Evolutionary conservation across 192 early-diverging fungal species (phyloP), one percentile per base, ranked within the genome.

Genomic region (Chytriomyces hyalinus): DNA sequence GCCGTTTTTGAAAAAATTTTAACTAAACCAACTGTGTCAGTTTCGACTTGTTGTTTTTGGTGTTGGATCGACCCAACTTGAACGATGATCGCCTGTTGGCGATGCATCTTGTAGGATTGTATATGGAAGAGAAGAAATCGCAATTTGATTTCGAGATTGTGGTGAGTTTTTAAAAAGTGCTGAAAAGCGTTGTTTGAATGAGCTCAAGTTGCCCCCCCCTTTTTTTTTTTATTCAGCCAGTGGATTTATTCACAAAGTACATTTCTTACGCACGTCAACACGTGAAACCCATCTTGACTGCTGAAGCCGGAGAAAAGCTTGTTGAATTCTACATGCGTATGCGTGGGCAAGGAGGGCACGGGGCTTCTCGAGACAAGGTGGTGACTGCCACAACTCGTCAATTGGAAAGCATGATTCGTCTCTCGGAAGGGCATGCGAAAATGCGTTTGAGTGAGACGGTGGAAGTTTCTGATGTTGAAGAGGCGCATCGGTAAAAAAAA

Each of bases 371-470:
- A 28, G 67, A 82, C 49, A 81, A 85, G 49, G 83, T 82, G 6
- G 78, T 89, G 0, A 94, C 96, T 0, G 95, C 95, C 3, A 99
- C 97, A 0, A 96, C 96, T 4, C 87, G 96, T 61, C 96, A 98
- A 81, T 88, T 98, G 8, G 97, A 97, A 86, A 96, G 94, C 6
- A 97, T 99, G 96, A 96, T 98, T 81, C 93, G 97, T 62, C 87
- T 99, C 81, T 78, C 94, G 13, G 96, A 99, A 77, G 96, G 95
- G 3, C 93, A 95, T 68, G 97, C 97, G 67, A 89, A 91, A 63
- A 92, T 98, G 93, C 84, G 97, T 36, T 79, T 98, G 8, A 92
- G 93, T 15, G 53, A 80, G 9, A 76, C 74, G 0, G 97, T 99
- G 5, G 93, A 96, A 6, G 78, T 84, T 5, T 46, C 44, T 50